Conservation (phyloP, 306 rosid species). For the Cucurbita maxima region DNA sequence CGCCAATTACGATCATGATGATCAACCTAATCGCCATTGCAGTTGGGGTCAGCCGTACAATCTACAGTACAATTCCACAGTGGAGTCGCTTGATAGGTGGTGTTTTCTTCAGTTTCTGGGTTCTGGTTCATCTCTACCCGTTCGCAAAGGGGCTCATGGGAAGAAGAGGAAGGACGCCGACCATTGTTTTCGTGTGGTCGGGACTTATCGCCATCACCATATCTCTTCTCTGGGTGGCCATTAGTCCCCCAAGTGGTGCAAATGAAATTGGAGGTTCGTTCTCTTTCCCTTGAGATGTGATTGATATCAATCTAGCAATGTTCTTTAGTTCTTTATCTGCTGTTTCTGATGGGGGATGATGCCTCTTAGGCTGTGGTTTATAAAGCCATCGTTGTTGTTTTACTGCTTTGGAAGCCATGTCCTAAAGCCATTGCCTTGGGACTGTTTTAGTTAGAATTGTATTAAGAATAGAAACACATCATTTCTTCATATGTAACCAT, state of each 20-base stretch:
- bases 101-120: slow-evolving; percentile 98
- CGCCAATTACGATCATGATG: slow-evolving; percentile 95
- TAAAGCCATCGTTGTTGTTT: not conserved
- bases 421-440: not conserved
- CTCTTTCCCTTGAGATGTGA: slow-evolving; percentile 46
- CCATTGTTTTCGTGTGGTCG: slow-evolving; percentile 97
- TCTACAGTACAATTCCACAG: slow-evolving; percentile 70
- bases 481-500: not conserved
- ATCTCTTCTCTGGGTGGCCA: slow-evolving; percentile 98
- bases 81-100: slow-evolving; percentile 89
- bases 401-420: not conserved
- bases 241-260: slow-evolving; percentile 63
- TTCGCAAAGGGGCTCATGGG: slow-evolving; percentile 97
- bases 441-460: not conserved
- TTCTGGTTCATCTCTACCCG: slow-evolving; percentile 82
- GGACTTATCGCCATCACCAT: slow-evolving; percentile 84
- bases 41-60: slow-evolving; percentile 82
- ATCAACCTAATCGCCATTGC: slow-evolving; percentile 84
- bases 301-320: no score
- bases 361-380: no score
- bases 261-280: slow-evolving; percentile 81
- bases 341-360: no score
- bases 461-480: not conserved
- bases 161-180: slow-evolving; percentile 85
- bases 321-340: no score